phyloP scores from a whole-genome alignment of 495 filamentous ascomycete species.

The Recurvomyces mirabilis region DNA sequence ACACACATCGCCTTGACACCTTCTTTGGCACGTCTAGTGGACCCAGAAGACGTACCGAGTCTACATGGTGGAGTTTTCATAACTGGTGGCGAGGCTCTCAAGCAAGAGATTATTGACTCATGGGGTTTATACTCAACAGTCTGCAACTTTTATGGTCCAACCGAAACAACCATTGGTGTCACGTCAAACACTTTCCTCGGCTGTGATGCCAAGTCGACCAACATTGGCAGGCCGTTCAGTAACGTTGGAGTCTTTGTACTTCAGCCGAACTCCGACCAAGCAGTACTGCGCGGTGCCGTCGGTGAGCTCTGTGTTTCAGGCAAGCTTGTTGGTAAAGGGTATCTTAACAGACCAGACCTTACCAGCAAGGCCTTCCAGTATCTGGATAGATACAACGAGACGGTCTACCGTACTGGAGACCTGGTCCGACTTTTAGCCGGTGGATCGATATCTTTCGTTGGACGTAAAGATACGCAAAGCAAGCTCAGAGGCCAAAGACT shows the following conservation, averaged over 20 bases:
- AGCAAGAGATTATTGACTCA: slow-evolving; percentile 57
- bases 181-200: slow-evolving; percentile 68
- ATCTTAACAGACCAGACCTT: slow-evolving; percentile 64
- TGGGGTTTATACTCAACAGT: slow-evolving; percentile 55
- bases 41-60: slow-evolving; percentile 56
- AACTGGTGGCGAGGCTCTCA: slow-evolving; percentile 61
- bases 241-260: slow-evolving; percentile 77
- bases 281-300: slow-evolving; percentile 64
- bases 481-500: slow-evolving; percentile 71
- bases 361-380: slow-evolving; percentile 53
- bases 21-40: slow-evolving; percentile 48
- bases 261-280: slow-evolving; percentile 51
- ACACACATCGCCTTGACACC: slow-evolving; percentile 81
- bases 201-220: slow-evolving; percentile 58
- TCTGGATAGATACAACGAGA: slow-evolving; percentile 37
- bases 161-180: slow-evolving; percentile 77
- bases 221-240: slow-evolving; percentile 73
- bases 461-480: slow-evolving; percentile 67
- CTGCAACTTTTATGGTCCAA: slow-evolving; percentile 78
- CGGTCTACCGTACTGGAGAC: slow-evolving; percentile 71
- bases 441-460: slow-evolving; percentile 59
- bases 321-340: slow-evolving; percentile 75
- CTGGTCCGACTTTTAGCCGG: slow-evolving; percentile 62
- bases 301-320: slow-evolving; percentile 85
- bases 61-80: slow-evolving; percentile 63